These are phyloP conservation scores for Sporisorium iseilematis-ciliati DNA, from an alignment of 1,284 basidiomycete genomes.

Conservation along the genomic window DNA sequence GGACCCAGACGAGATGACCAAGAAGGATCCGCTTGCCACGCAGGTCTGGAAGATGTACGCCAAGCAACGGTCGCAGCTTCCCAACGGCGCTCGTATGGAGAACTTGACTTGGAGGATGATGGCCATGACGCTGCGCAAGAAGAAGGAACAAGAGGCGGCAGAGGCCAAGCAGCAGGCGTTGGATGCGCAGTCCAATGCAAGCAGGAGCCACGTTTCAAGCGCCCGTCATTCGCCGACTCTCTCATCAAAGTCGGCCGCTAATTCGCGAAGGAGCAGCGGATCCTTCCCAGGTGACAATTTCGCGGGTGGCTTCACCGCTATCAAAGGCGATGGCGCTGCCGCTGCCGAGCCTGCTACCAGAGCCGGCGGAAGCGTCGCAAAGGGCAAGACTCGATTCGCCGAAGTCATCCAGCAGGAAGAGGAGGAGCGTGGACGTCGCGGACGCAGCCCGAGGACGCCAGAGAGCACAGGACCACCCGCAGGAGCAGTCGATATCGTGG, in stretches of 20 bases:
- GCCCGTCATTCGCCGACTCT: slow-evolving; percentile 42
- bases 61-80: slow-evolving; percentile 84
- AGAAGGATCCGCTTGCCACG: slow-evolving; percentile 87
- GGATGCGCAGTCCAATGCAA: slow-evolving; percentile 31
- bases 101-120: slow-evolving; percentile 98
- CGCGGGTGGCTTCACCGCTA: slow-evolving; percentile 36
- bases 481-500: slow-evolving; percentile 60
- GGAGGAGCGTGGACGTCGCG: slow-evolving; percentile 58
- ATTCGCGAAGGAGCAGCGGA: slow-evolving; percentile 50
- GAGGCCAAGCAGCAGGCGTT: slow-evolving; percentile 41
- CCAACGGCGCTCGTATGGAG: slow-evolving; percentile 95
- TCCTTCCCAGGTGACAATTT: slow-evolving; percentile 35
- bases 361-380: slow-evolving; percentile 32
- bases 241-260: slow-evolving; percentile 30
- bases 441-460: slow-evolving; percentile 59
- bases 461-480: slow-evolving; percentile 49
- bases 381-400: slow-evolving; percentile 72
- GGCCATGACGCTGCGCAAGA: slow-evolving; percentile 90
- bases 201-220: slow-evolving; percentile 41
- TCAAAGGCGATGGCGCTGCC: slow-evolving; percentile 21
- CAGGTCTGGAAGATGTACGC: slow-evolving; percentile 98
- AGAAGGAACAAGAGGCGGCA: slow-evolving; percentile 71
- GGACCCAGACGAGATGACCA: slow-evolving; percentile 70
- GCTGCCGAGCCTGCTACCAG: slow-evolving; percentile 10
- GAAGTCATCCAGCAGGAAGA: slow-evolving; percentile 68